Evolutionary conservation across 2,329 filamentous ascomycete genomes (phyloP).

Genomic region (Conoideocrella luteorostrata): DNA sequence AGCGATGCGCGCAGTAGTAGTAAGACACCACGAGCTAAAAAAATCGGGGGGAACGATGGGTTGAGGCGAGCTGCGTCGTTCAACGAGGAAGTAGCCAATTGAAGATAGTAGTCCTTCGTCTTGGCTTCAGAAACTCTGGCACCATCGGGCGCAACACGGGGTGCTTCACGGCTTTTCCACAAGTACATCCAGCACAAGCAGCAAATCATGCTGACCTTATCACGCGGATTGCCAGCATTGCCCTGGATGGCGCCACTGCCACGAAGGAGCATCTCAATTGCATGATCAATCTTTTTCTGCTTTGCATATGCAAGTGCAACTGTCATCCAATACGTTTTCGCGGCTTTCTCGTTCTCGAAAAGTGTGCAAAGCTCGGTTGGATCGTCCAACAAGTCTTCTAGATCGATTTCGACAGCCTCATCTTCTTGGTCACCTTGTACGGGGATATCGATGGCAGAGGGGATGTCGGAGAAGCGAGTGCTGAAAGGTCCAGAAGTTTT

Average conservation of each 20-base stretch:
- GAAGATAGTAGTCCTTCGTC: slow-evolving; percentile 90
- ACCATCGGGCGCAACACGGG: slow-evolving; percentile 55
- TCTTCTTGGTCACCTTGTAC: slow-evolving; percentile 59
- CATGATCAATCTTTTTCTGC: slow-evolving; percentile 85
- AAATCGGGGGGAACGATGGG: slow-evolving; percentile 84
- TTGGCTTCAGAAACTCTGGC: slow-evolving; percentile 63
- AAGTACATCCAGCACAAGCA: slow-evolving; percentile 89
- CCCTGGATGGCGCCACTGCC: slow-evolving; percentile 66
- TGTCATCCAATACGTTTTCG: slow-evolving; percentile 95
- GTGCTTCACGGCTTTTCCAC: slow-evolving; percentile 78
- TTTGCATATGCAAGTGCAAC: slow-evolving; percentile 95
- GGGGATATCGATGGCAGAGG: slow-evolving; percentile 59
- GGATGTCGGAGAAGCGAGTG: slow-evolving; percentile 59
- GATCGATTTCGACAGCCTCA: slow-evolving; percentile 83
- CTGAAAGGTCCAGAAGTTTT: slow-evolving; percentile 32
- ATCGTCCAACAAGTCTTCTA: slow-evolving; percentile 86
- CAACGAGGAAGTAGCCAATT: slow-evolving; percentile 80
- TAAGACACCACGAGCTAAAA: slow-evolving; percentile 83
- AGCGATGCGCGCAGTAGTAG: slow-evolving; percentile 82
- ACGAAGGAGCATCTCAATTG: slow-evolving; percentile 66
- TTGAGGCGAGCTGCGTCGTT: slow-evolving; percentile 96
- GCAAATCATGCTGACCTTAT: slow-evolving; percentile 77
- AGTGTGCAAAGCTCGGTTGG: slow-evolving; percentile 91
- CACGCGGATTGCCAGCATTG: slow-evolving; percentile 65
- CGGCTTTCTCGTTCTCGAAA: slow-evolving; percentile 87